These are phyloP conservation scores for Cucurbita argyrosperma DNA, from an alignment of 306 rosid species.

Conservation along the genomic window DNA sequence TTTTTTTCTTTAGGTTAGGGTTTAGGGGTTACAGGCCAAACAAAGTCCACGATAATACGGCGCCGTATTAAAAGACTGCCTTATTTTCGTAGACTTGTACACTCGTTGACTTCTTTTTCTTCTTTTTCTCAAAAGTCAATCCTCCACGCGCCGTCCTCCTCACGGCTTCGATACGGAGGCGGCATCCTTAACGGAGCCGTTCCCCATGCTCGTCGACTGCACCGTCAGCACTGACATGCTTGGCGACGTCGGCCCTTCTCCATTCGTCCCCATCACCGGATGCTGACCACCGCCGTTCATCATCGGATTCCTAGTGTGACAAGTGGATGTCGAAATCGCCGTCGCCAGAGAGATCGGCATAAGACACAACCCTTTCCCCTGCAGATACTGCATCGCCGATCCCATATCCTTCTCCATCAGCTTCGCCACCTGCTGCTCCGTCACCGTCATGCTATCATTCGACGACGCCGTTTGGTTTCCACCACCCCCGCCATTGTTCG, in stretches of 20 bases:
- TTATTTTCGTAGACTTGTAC: conserved; percentile 4
- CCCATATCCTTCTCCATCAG: conserved; percentile 98
- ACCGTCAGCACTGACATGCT: conserved; percentile 70
- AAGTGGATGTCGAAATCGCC: conserved; percentile 77
- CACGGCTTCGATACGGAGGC: conserved; percentile 70
- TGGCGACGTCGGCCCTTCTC: conserved; percentile 76
- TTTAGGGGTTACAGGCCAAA: background rate
- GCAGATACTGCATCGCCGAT: conserved; percentile 94
- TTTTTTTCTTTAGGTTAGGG: background rate
- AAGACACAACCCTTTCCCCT: conserved; percentile 92
- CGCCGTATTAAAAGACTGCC: background rate
- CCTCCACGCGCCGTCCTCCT: conserved; percentile 7
- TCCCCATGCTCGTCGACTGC: conserved; percentile 42
- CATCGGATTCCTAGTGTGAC: conserved; percentile 53
- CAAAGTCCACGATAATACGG: conserved; percentile 7
- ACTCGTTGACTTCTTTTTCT: background rate
- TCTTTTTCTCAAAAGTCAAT: background rate
- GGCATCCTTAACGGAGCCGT: conserved; percentile 45
- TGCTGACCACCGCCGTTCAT: conserved; percentile 6
- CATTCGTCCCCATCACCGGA: conserved; percentile 27
- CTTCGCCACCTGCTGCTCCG: conserved; percentile 91
- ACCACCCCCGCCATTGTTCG: conserved; percentile 11
- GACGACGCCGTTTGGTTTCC: conserved; percentile 33
- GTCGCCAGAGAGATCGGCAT: conserved; percentile 96
- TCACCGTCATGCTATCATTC: conserved; percentile 55